A percentile compares a stretch with the other conserved stretches of the same genome.
phyloP scores from a whole-genome alignment of 495 filamentous ascomycete species.

The Aspergillus asperescens region DNA sequence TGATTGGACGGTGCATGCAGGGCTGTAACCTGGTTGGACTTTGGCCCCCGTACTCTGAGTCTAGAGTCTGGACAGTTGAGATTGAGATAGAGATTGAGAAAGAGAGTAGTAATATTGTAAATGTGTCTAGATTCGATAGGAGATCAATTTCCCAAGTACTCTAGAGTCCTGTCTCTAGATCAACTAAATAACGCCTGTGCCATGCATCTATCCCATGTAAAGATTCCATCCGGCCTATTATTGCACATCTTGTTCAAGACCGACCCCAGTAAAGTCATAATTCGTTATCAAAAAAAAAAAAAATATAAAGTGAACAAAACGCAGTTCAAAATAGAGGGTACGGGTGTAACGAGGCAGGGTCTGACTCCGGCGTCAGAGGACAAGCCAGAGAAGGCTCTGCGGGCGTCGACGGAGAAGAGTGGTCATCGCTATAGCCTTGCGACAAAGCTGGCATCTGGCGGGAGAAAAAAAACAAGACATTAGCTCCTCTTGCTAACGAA shows the following conservation, averaged over 20 bases:
- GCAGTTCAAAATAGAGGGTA: constrained; percentile 15
- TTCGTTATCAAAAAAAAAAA: constrained; percentile 8
- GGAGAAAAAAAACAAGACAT: constrained; percentile 14
- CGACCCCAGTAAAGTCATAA: no score
- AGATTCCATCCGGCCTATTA: neutral
- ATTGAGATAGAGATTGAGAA: neutral
- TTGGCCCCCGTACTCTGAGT: neutral
- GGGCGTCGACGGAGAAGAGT: constrained; percentile 49
- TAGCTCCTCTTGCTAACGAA: constrained; percentile 26
- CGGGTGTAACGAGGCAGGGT: constrained; percentile 31
- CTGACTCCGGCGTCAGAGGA: constrained; percentile 38
- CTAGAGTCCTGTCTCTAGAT: neutral
- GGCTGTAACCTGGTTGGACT: neutral
- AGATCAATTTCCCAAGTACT: constrained; percentile 1
- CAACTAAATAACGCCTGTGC: neutral
- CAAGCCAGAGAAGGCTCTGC: constrained; percentile 34
- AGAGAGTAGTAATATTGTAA: neutral
- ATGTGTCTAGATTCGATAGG: neutral
- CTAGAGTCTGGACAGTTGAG: neutral
- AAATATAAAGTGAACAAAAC: no score
- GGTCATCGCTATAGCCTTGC: constrained; percentile 75
- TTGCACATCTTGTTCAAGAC: neutral
- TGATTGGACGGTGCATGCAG: neutral
- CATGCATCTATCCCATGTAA: constrained; percentile 1
- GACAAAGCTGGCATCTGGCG: constrained; percentile 80